phyloP scores from a whole-genome alignment of 2,329 filamentous ascomycete genomes.

The Pestalotiopsis sp. region DNA sequence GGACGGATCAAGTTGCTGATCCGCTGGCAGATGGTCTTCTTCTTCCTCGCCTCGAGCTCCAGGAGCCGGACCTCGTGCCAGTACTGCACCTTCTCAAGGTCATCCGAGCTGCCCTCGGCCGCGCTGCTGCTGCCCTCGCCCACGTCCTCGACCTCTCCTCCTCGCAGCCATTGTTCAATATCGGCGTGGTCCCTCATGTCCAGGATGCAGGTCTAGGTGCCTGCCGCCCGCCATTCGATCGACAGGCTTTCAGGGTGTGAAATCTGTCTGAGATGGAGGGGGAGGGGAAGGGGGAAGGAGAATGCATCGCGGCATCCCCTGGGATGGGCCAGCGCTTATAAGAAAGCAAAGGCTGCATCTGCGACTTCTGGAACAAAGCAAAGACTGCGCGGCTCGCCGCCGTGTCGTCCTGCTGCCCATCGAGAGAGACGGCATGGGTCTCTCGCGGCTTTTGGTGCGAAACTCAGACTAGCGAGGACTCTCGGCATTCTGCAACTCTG shows the following conservation, averaged over 20 bases:
- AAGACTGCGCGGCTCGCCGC: background rate
- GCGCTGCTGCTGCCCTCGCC: background rate
- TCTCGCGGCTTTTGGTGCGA: background rate
- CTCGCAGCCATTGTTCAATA: slow-evolving; percentile 2
- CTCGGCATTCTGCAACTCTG: background rate
- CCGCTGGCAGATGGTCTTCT: slow-evolving; percentile 1
- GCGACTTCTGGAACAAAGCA: background rate
- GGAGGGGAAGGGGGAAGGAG: background rate
- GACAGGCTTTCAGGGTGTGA: background rate
- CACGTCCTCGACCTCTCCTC: background rate
- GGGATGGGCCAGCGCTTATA: background rate
- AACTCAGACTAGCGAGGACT: background rate
- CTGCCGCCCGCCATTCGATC: background rate
- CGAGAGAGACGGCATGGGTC: background rate
- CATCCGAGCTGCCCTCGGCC: background rate
- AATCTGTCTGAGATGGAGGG: background rate
- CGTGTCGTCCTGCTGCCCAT: background rate
- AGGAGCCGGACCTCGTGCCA: slow-evolving; percentile 1
- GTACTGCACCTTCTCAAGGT: background rate
- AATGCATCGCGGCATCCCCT: background rate
- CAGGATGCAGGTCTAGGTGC: background rate
- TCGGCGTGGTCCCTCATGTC: background rate
- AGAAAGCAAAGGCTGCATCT: background rate
- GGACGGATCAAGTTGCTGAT: background rate
- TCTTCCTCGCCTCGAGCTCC: slow-evolving; percentile 2